Evolutionary conservation across 345 rosid genomes (phyloP).

Genomic region (Luvunga scandens): DNA sequence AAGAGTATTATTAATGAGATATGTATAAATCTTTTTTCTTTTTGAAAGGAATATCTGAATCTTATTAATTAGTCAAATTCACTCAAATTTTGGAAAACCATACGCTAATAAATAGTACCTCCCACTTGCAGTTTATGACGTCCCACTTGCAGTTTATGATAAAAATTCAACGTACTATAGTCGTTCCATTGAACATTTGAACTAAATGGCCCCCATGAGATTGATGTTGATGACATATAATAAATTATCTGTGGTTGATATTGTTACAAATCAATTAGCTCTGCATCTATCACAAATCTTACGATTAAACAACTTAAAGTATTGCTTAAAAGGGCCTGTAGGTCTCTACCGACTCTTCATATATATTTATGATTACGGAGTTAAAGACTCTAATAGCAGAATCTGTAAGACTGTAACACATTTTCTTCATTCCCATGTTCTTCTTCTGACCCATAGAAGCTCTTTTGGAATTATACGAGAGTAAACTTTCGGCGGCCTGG

Average conservation of each 20-base stretch:
- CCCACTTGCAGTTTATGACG: background rate
- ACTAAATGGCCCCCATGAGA: conserved; percentile 1
- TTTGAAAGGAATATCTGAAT: too few relatives aligned
- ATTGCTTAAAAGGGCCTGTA: background rate
- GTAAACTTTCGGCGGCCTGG: conserved; percentile 9
- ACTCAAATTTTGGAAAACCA: background rate
- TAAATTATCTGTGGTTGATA: background rate
- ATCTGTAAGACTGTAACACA: background rate
- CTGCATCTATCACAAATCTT: background rate
- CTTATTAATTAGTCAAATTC: background rate
- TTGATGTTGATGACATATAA: background rate
- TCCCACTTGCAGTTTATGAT: background rate
- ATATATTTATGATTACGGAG: background rate
- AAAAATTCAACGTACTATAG: background rate
- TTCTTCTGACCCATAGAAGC: background rate
- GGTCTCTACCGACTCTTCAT: background rate
- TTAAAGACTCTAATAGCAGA: background rate
- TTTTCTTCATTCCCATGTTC: background rate
- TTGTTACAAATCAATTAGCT: background rate
- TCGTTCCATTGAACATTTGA: conserved; percentile 1
- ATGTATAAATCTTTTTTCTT: background rate
- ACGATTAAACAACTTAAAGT: background rate
- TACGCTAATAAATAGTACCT: background rate
- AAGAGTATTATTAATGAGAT: background rate
- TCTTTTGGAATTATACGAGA: background rate